Conservation (phyloP, 495 filamentous ascomycete species). For the Thermochaetoides thermophila region DNA sequence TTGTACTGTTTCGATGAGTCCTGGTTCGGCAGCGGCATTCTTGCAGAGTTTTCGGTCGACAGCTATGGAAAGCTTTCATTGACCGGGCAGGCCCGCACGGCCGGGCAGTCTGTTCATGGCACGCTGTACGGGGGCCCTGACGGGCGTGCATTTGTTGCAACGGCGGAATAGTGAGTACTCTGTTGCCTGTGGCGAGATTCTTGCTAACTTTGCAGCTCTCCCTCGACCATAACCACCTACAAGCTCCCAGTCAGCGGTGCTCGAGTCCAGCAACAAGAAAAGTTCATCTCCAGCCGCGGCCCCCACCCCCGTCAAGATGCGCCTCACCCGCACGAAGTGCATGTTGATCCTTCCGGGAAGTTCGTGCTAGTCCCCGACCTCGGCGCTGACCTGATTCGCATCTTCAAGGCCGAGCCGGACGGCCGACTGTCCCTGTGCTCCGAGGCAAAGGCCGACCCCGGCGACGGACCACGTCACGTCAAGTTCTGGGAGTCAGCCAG, state of each 20-base stretch:
- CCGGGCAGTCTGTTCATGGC: conserved; percentile 28
- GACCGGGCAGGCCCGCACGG: conserved; percentile 17
- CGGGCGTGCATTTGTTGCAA: conserved; percentile 27
- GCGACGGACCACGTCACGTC: conserved; percentile 32
- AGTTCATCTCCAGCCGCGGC: conserved; percentile 40
- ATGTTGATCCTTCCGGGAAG: conserved; percentile 51
- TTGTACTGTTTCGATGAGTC: conserved; percentile 50
- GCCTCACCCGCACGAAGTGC: conserved; percentile 52
- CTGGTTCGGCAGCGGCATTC: conserved; percentile 22
- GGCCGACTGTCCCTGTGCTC: conserved; percentile 24
- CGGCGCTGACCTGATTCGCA: conserved; percentile 51
- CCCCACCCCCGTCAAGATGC: conserved; percentile 46
- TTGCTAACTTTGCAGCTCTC: conserved; percentile 15
- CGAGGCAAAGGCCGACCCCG: conserved; percentile 19
- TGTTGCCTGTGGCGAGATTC: too few relatives aligned
- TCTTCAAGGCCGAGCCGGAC: conserved; percentile 39
- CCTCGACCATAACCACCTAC: conserved; percentile 29
- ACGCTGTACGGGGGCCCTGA: conserved; percentile 24
- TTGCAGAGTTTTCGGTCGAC: conserved; percentile 28
- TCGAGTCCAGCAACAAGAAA: conserved; percentile 29
- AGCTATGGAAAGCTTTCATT: conserved; percentile 25
- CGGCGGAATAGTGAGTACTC: conserved; percentile 35
- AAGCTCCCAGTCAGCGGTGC: conserved; percentile 15
- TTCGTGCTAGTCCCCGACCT: conserved; percentile 57
- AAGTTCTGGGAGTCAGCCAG: conserved; percentile 25